Evolutionary conservation across 805 yeast species (phyloP).

Genomic region (Candida maris): DNA sequence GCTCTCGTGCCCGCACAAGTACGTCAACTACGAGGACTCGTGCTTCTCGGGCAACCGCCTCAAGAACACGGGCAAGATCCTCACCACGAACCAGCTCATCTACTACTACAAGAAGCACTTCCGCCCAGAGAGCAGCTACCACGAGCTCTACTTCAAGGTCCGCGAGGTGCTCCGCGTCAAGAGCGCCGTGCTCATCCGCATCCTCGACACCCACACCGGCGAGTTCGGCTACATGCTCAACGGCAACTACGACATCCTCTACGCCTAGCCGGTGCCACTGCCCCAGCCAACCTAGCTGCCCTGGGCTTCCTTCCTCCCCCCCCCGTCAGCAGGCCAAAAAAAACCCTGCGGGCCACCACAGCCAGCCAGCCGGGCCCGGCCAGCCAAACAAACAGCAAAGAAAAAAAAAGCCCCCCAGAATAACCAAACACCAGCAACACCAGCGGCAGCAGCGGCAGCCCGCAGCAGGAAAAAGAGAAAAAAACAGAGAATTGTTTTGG

Average conservation of each 20-base stretch:
- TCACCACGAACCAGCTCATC: conserved; percentile 14
- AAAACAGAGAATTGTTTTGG: too few relatives aligned
- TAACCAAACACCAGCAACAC: too few relatives aligned
- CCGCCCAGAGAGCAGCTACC: conserved; percentile 6
- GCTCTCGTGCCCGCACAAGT: conserved; percentile 3
- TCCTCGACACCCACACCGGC: conserved; percentile 12
- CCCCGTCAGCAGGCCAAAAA: too few relatives aligned
- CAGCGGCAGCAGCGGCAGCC: too few relatives aligned
- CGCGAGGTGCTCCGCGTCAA: conserved; percentile 12
- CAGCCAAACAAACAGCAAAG: too few relatives aligned
- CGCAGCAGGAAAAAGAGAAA: too few relatives aligned
- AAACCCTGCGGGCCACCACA: too few relatives aligned
- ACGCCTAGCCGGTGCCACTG: not conserved
- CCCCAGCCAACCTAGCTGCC: not conserved
- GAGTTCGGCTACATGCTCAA: conserved; percentile 16
- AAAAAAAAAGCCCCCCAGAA: too few relatives aligned
- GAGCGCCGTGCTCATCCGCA: conserved; percentile 7
- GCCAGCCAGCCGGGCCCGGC: too few relatives aligned
- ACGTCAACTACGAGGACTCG: conserved; percentile 4
- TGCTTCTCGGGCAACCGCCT: conserved; percentile 3
- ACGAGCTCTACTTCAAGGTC: conserved; percentile 12
- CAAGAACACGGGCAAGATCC: conserved; percentile 7
- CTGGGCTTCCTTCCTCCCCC: too few relatives aligned
- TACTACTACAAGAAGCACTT: conserved; percentile 10
- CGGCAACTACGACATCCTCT: conserved; percentile 7